Conservation (phyloP, 805 yeast species). For the Yamadazyma sp. region DNA sequence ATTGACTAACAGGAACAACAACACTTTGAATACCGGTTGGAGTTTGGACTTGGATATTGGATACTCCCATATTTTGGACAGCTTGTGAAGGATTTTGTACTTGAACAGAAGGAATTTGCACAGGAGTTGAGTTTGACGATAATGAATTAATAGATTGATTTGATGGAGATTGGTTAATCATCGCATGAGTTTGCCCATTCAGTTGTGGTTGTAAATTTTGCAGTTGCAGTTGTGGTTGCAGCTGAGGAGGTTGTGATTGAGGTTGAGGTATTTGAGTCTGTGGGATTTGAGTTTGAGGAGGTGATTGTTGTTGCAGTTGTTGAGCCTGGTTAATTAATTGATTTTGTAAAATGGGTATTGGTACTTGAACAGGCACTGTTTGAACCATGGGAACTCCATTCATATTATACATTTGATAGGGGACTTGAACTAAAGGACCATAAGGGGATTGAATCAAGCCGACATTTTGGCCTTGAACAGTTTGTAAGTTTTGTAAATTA, state of each 20-base stretch:
- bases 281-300: not conserved
- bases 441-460: conserved; percentile 25
- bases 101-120: too few species aligned
- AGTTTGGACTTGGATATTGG: too few species aligned
- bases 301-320: not conserved
- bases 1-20: too few species aligned
- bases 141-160: too few species aligned
- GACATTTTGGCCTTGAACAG: too few species aligned
- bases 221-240: conserved; percentile 3
- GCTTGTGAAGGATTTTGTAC: too few species aligned
- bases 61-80: too few species aligned
- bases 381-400: conserved; percentile 15
- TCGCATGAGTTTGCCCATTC: not conserved
- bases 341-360: conserved; percentile 12
- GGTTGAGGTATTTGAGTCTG: conserved; percentile 2
- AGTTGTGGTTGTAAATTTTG: conserved; percentile 2
- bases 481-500: too few species aligned
- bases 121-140: too few species aligned
- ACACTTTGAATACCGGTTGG: too few species aligned
- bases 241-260: conserved; percentile 6
- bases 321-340: conserved; percentile 5
- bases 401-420: conserved; percentile 15
- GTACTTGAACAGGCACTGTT: conserved; percentile 14
- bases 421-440: conserved; percentile 24
- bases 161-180: too few species aligned